Evolutionary conservation across 257 asterid genomes (phyloP), one percentile per base, ranked within the genome.

Genomic region (Primulina tabacum): DNA sequence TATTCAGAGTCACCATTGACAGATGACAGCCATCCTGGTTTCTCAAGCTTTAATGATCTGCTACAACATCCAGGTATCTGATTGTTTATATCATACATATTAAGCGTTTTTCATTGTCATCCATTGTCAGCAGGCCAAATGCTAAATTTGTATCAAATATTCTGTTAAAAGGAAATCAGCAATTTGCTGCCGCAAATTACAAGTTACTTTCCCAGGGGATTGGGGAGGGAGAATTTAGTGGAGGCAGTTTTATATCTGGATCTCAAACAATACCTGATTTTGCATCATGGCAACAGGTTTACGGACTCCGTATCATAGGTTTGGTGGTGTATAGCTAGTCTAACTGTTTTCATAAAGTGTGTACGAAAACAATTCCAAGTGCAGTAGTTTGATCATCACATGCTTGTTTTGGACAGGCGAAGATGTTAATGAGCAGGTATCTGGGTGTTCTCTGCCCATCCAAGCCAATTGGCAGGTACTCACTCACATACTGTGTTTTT

Each of bases 391-490:
- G 75, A 35, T 74, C 52, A 35, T 74, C 52, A 52, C 32, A 50
- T 77, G 69, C 72, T 68, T 62, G 65, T 72, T 68, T 73, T 76
- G 60, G 73, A 74, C 88, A 92, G 98, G 90, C 67, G 88, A 80
- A 72, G 75, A 75, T 77, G 78, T 80, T 64, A 67, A 75, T 70
- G 83, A 78, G 69, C 92, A 75, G 64, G 88, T 75, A 58, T 43
- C 83, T 68, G 81, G 79, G 80, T 63, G 56, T 75, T 67, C 84
- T 69, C 65, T 80, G 70, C 81, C 82, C 63, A 78, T 65, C 73
- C 90, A 76, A 75, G 74, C 74, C 71, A 82, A 77, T 77, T 85
- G 83, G 92, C 92, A 86, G 86, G 90, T 79, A 71, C 65, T 72
- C 5, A 30, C 38, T 6, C 55, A 37, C 29, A 64, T 43, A 40